Evolutionary conservation across 192 early-diverging fungal genomes (phyloP).

Genomic region (Coemansia sp.): DNA sequence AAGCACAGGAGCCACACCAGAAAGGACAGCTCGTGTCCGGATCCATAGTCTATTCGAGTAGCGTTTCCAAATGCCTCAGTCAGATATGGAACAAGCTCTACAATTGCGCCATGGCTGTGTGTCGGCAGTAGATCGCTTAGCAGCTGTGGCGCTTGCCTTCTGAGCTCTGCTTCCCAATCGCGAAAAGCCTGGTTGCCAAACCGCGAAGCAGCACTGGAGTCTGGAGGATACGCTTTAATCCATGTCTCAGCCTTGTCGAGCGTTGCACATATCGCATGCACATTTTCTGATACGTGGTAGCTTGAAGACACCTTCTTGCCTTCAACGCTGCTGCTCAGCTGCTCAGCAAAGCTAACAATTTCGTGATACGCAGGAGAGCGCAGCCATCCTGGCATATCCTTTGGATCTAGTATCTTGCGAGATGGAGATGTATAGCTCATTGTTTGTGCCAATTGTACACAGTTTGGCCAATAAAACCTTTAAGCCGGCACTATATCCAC

Average conservation of each 20-base stretch:
- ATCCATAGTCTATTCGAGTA: conserved; percentile 94
- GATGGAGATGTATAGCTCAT: conserved; percentile 42
- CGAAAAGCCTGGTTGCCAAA: conserved; percentile 94
- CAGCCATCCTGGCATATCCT: conserved; percentile 60
- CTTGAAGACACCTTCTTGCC: conserved; percentile 61
- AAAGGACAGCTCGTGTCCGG: conserved; percentile 93
- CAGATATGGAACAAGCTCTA: conserved; percentile 77
- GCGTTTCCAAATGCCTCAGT: conserved; percentile 77
- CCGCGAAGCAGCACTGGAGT: conserved; percentile 61
- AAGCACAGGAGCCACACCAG: conserved; percentile 80
- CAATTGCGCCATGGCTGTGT: conserved; percentile 48
- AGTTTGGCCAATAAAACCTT: no score
- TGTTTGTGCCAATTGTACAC: no score
- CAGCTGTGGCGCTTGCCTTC: conserved; percentile 24
- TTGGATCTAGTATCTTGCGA: conserved; percentile 59
- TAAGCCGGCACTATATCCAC: no score
- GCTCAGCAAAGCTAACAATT: conserved; percentile 69
- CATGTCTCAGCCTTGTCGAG: conserved; percentile 66
- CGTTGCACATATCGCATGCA: conserved; percentile 54
- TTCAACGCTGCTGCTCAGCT: conserved; percentile 68
- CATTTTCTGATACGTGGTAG: conserved; percentile 56
- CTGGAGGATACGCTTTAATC: conserved; percentile 79
- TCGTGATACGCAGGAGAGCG: conserved; percentile 64
- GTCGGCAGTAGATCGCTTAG: conserved; percentile 25
- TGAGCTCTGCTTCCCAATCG: conserved; percentile 63